These are phyloP conservation scores for Collybiopsis confluens DNA, from an alignment of 768 basidiomycete species.

Conservation along the genomic window DNA sequence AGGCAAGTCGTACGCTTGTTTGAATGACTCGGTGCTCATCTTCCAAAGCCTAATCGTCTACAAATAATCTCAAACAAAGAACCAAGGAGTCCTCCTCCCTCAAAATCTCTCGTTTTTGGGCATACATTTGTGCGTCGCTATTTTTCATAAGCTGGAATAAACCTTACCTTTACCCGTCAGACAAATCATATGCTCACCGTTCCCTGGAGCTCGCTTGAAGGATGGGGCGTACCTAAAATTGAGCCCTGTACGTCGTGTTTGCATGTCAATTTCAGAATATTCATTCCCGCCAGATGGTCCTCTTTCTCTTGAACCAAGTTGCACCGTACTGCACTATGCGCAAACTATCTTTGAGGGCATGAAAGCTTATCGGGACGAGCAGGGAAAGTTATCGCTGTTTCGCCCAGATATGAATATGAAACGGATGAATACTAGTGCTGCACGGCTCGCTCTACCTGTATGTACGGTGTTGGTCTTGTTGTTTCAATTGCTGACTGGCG, in stretches of 20 bases:
- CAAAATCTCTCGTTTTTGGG: conserved; percentile 75
- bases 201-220: conserved; percentile 65
- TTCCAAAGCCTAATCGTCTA: conserved; percentile 46
- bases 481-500: too few species aligned
- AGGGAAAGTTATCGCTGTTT: conserved; percentile 79
- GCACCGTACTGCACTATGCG: conserved; percentile 88
- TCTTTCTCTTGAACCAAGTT: conserved; percentile 68
- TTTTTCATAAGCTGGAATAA: too few species aligned
- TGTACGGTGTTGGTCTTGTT: too few species aligned
- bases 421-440: conserved; percentile 85
- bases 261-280: conserved; percentile 1
- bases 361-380: conserved; percentile 82
- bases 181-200: conserved; percentile 86
- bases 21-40: too few species aligned
- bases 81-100: conserved; percentile 60
- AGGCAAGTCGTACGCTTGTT: conserved; percentile 30
- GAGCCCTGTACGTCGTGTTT: conserved; percentile 61
- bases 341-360: conserved; percentile 90
- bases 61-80: conserved; percentile 41
- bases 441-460: conserved; percentile 73
- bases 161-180: too few species aligned
- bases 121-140: conserved; percentile 66
- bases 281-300: conserved; percentile 55
- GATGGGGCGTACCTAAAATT: conserved; percentile 84
- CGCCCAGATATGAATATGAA: conserved; percentile 98